Percentiles rank a stretch among this genome's conserved stretches.
Evolutionary conservation across 306 rosid species (phyloP).

Genomic region (Abrus precatorius): DNA sequence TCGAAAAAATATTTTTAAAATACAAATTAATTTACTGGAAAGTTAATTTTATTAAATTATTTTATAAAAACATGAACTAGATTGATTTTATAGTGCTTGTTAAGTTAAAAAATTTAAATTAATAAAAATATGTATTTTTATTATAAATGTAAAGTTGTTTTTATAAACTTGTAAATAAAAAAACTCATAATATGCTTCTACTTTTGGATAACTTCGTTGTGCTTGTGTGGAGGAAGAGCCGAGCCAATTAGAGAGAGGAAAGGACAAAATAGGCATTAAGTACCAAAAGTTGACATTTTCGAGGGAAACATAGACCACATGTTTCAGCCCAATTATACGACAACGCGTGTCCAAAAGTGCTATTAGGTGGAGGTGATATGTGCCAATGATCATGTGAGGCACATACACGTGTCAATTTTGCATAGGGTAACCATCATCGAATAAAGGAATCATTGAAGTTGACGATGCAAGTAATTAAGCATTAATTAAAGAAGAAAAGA

Average conservation of each 20-base stretch:
- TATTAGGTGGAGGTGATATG: slow-evolving; percentile 40
- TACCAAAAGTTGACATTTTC: slow-evolving; percentile 39
- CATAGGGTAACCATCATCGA: slow-evolving; percentile 35
- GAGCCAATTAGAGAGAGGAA: background rate
- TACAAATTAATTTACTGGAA: too few relatives aligned
- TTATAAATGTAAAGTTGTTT: too few relatives aligned
- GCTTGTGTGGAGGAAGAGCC: background rate
- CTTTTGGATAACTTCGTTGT: background rate
- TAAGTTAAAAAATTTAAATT: too few relatives aligned
- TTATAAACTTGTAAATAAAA: too few relatives aligned
- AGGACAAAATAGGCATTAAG: slow-evolving; percentile 2
- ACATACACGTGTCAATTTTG: slow-evolving; percentile 26
- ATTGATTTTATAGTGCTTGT: too few relatives aligned
- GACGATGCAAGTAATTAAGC: slow-evolving; percentile 49
- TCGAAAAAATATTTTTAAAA: too few relatives aligned
- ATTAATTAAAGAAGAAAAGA: slow-evolving; percentile 33
- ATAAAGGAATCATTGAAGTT: slow-evolving; percentile 52
- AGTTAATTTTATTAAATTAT: too few relatives aligned
- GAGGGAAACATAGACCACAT: background rate
- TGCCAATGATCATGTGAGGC: slow-evolving; percentile 20
- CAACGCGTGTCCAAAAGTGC: background rate
- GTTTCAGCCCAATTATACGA: background rate
- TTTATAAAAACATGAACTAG: too few relatives aligned
- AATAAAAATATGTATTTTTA: too few relatives aligned
- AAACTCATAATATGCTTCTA: too few relatives aligned